These are phyloP conservation scores for Hypholoma fasciculare DNA, from an alignment of 768 basidiomycete species.

Conservation along the genomic window DNA sequence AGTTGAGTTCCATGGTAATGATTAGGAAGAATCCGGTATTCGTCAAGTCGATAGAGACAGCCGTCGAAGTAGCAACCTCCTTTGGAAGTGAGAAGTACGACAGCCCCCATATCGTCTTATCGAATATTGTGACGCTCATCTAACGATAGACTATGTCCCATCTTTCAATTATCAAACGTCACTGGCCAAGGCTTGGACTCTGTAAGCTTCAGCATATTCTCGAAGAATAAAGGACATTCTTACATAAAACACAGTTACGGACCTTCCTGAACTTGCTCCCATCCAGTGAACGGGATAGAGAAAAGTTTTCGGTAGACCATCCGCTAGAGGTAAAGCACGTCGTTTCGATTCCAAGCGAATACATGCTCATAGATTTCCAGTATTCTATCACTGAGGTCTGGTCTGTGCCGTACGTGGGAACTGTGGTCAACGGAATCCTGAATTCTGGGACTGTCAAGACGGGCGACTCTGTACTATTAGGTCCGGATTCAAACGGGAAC, in stretches of 20 bases:
- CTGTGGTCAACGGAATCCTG: conserved; percentile 83
- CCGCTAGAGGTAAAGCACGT: conserved; percentile 64
- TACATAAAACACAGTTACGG: conserved; percentile 54
- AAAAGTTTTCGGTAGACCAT: conserved; percentile 78
- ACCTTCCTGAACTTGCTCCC: conserved; percentile 91
- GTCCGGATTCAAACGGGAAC: conserved; percentile 91
- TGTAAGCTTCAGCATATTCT: conserved; percentile 37
- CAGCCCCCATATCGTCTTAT: neutral
- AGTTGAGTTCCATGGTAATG: neutral
- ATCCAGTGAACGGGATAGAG: conserved; percentile 80
- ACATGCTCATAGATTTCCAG: conserved; percentile 31
- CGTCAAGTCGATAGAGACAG: conserved; percentile 78
- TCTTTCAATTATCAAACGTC: conserved; percentile 92
- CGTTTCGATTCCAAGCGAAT: neutral
- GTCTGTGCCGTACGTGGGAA: conserved; percentile 86
- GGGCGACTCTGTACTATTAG: conserved; percentile 82
- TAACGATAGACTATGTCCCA: conserved; percentile 71
- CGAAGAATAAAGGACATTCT: neutral
- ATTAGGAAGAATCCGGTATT: conserved; percentile 79
- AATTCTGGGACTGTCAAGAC: conserved; percentile 74
- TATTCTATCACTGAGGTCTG: conserved; percentile 86
- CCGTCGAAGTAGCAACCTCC: conserved; percentile 72
- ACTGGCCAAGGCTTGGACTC: conserved; percentile 89
- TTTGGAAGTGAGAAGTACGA: conserved; percentile 74
- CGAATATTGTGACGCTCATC: neutral